Evolutionary conservation across 1,284 basidiomycete genomes (phyloP).

Genomic region (Leucoagaricus sp.): DNA sequence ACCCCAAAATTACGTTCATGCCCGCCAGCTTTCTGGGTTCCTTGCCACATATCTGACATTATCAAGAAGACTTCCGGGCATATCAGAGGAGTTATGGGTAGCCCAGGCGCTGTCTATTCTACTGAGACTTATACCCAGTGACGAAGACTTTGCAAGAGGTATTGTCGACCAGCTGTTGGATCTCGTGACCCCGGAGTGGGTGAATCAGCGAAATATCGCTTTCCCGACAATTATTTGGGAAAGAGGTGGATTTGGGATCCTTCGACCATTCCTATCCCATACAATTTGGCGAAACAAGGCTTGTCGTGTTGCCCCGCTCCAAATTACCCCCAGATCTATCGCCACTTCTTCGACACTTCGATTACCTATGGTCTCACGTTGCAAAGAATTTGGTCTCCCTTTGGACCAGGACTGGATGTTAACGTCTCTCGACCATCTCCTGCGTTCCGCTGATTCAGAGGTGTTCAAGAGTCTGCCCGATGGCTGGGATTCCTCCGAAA

Average conservation of each 20-base stretch:
- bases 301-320: conserved; percentile 47
- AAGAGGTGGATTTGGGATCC: conserved; percentile 46
- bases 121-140: conserved; percentile 59
- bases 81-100: conserved; percentile 59
- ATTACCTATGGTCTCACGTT: conserved; percentile 41
- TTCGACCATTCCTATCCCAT: conserved; percentile 63
- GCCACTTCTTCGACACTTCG: conserved; percentile 52
- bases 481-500: conserved; percentile 81
- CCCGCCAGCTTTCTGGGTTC: conserved; percentile 54
- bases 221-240: conserved; percentile 50
- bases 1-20: conserved; percentile 36
- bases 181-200: conserved; percentile 43
- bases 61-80: conserved; percentile 55
- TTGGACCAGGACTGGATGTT: conserved; percentile 74
- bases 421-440: conserved; percentile 76
- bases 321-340: conserved; percentile 54
- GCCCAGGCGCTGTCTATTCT: conserved; percentile 63
- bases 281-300: conserved; percentile 37
- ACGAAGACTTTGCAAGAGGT: conserved; percentile 53
- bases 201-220: conserved; percentile 35
- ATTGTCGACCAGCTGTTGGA: conserved; percentile 41
- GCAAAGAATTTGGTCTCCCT: conserved; percentile 58
- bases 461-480: conserved; percentile 72
- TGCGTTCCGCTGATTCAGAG: conserved; percentile 75
- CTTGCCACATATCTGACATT: conserved; percentile 57